phyloP scores from a whole-genome alignment of 306 rosid species.

The Betula pendula region DNA sequence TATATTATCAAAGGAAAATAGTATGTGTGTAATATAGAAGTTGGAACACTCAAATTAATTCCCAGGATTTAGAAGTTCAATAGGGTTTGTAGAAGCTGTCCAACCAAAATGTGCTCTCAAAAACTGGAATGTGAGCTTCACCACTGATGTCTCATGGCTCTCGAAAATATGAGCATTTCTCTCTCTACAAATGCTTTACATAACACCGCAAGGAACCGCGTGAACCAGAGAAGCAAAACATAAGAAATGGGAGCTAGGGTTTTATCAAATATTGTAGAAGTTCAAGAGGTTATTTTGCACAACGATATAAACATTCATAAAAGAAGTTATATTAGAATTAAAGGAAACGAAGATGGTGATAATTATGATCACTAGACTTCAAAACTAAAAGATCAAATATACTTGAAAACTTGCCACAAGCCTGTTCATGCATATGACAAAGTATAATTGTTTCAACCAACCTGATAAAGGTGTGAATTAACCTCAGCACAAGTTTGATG shows the following conservation, averaged over 20 bases:
- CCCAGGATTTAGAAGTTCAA: neutral
- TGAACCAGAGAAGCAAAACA: neutral
- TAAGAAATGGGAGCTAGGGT: neutral
- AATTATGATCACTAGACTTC: neutral
- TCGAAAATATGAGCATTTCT: neutral
- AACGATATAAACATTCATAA: neutral
- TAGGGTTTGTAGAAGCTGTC: neutral
- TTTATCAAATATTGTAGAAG: neutral
- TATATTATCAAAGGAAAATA: neutral
- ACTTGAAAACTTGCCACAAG: conserved; percentile 3
- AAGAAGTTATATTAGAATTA: neutral
- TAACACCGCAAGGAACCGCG: neutral
- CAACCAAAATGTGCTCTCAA: neutral
- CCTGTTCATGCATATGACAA: neutral
- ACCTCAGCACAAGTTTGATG: conserved; percentile 99
- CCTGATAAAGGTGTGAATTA: conserved; percentile 96
- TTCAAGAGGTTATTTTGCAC: neutral
- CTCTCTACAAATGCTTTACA: neutral
- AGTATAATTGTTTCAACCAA: conserved; percentile 26
- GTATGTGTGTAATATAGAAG: neutral
- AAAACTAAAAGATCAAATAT: neutral
- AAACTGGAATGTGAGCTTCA: neutral
- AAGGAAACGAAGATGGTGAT: conserved; percentile 1
- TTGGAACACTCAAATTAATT: neutral
- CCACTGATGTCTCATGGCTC: neutral